phyloP scores from a whole-genome alignment of 2,329 filamentous ascomycete species.

The Pyrenophora teres region DNA sequence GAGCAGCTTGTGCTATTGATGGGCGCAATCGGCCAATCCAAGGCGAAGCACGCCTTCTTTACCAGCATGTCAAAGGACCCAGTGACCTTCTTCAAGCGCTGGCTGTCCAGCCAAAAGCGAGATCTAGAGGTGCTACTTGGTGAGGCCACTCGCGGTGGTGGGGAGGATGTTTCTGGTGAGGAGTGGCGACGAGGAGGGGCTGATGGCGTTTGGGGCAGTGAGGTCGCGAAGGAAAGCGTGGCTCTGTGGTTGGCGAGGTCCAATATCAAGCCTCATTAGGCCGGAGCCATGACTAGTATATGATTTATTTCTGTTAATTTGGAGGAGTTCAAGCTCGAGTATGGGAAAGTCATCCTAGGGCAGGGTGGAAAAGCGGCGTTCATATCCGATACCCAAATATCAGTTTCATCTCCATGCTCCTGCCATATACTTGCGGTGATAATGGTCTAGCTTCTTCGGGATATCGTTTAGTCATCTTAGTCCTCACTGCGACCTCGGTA shows the following conservation, averaged over 20 bases:
- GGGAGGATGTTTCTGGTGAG: constrained; percentile 59
- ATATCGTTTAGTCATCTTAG: no score
- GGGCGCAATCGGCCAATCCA: constrained; percentile 80
- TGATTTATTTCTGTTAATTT: neutral
- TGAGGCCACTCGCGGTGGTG: constrained; percentile 67
- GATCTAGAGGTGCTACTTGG: constrained; percentile 88
- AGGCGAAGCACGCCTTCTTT: constrained; percentile 90
- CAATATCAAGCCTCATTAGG: constrained; percentile 40
- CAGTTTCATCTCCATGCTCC: constrained; percentile 9
- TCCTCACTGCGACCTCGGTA: no score
- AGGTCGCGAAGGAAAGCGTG: constrained; percentile 65
- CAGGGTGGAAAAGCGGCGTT: constrained; percentile 13
- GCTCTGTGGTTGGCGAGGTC: constrained; percentile 61
- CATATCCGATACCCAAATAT: constrained; percentile 19
- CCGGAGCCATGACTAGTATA: neutral
- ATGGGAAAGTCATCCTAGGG: neutral
- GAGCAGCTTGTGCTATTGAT: constrained; percentile 83
- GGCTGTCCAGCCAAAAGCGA: constrained; percentile 88
- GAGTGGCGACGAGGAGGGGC: constrained; percentile 71
- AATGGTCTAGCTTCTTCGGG: no score
- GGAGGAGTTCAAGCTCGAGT: neutral
- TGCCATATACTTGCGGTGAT: neutral
- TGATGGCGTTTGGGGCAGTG: constrained; percentile 66
- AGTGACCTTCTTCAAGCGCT: constrained; percentile 79
- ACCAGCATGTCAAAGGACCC: constrained; percentile 79